Base-by-base conservation (phyloP, 192 early-diverging fungal species). In the Spizellomyces sp. region DNA sequence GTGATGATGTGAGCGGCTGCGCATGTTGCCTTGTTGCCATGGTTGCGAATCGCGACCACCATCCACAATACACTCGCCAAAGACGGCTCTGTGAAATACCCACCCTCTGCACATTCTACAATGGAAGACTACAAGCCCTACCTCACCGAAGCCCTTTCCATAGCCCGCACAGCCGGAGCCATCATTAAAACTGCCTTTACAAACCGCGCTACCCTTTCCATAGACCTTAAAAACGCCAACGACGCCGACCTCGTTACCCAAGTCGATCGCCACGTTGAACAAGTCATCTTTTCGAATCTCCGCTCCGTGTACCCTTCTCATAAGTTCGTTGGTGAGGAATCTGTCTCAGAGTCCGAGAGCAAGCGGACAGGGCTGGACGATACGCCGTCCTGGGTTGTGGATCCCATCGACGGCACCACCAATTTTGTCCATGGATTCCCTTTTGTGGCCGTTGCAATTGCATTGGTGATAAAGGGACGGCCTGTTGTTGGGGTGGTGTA, bases 291-390 rank as follows among this genome's bases (percentile, higher is more conserved):
- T 62, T 64, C 71, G 10, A 78, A 84, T 19, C 80, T 96, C 52
- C 79, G 75, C 43, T 46, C 63, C 0, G 75, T 80, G 8, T 91
- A 84, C 76, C 93, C 95, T 3, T 45, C 54, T 0, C 91, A 95
- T 79, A 79, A 78, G 75, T 93, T 99, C 72, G 91, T 99, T 46
- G 96, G 96, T 63, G 93, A 98, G 71, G 95, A 96, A 69, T 87
- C 91, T 4, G 82, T 87, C 22, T 85, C 92, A 17, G 73, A 86
- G 77, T 70, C 88, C 80, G 44, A 75, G 74, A 47, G 64, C 77
- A 22, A 58, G 22, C 56, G 55, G 15, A 64, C 70, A 1, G 67
- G 50, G 27, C 17, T 70, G 21, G 89, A 89, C 17, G 73, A 91
- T 68, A 82, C 85, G 14, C 93, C 92, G 10, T 95, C 94, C 0